Conservation (phyloP, 2,329 filamentous ascomycete genomes). For the Ophiostoma montium region DNA sequence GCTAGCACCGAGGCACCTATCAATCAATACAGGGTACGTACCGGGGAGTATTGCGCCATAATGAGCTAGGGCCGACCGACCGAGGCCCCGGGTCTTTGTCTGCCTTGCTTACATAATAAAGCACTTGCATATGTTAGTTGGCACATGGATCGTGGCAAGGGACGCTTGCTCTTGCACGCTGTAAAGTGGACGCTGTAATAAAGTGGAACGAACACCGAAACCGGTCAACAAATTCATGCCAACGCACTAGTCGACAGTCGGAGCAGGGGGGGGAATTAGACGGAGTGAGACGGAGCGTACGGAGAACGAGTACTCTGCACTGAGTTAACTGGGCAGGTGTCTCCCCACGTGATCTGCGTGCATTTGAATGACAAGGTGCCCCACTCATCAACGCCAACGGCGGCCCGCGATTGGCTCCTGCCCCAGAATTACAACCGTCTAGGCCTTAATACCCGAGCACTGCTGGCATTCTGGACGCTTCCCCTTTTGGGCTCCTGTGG, state of each 20-base stretch:
- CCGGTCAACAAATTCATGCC: too few species aligned
- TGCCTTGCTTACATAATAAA: neutral
- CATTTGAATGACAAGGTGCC: neutral
- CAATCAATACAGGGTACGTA: too few species aligned
- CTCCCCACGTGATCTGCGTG: neutral
- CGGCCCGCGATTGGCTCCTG: neutral
- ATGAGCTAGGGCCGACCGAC: neutral
- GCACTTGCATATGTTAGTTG: neutral
- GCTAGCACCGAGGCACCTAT: neutral
- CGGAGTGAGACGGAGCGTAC: too few species aligned
- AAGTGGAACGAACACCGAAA: too few species aligned
- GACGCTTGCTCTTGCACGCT: too few species aligned
- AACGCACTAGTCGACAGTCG: too few species aligned
- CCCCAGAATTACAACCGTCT: neutral
- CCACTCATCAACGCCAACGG: neutral
- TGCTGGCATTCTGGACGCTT: slow-evolving; percentile 5
- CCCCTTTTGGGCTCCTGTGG: slow-evolving; percentile 3
- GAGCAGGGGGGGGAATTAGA: too few species aligned
- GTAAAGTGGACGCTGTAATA: too few species aligned
- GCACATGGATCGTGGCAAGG: too few species aligned
- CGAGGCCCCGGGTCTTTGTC: neutral
- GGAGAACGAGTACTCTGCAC: too few species aligned
- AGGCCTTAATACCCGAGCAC: slow-evolving; percentile 5
- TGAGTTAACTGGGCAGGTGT: neutral
- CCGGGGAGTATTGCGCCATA: neutral